These are phyloP conservation scores for Aspergillus transmontanensis DNA, from an alignment of 2,329 filamentous ascomycete genomes.

Conservation along the genomic window DNA sequence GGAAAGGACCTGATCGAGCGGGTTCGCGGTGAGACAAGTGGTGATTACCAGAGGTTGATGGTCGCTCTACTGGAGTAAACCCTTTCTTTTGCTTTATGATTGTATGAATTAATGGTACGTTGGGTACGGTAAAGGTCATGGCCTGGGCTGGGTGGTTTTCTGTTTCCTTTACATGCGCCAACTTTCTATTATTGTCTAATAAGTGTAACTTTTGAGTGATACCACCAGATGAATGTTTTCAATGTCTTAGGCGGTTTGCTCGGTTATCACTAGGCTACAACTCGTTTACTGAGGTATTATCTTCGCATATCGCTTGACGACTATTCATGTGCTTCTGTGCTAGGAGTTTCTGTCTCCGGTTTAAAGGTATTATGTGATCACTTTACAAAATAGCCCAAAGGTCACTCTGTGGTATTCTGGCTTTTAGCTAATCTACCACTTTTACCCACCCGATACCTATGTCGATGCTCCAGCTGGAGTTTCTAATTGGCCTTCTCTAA, in stretches of 20 bases:
- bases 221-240: neutral
- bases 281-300: neutral
- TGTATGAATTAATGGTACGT: constrained; percentile 4
- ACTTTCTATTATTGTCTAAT: neutral
- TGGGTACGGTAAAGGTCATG: neutral
- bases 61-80: constrained; percentile 60
- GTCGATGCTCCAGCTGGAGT: too few relatives aligned
- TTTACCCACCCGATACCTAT: too few relatives aligned
- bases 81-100: neutral
- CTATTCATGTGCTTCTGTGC: neutral
- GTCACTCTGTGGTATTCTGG: too few relatives aligned
- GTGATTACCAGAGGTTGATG: constrained; percentile 78
- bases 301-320: neutral
- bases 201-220: neutral
- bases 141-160: neutral
- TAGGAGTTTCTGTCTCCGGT: too few relatives aligned
- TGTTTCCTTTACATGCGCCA: neutral
- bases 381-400: neutral
- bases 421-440: too few relatives aligned
- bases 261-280: neutral
- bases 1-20: constrained; percentile 66
- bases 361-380: neutral
- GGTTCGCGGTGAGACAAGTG: constrained; percentile 80
- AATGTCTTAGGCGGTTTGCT: neutral
- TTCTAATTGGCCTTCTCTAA: neutral